A percentile compares a stretch with the other conserved stretches of the same genome.
phyloP scores from a whole-genome alignment of 129 eudicot genomes.

The Sambucus nigra region DNA sequence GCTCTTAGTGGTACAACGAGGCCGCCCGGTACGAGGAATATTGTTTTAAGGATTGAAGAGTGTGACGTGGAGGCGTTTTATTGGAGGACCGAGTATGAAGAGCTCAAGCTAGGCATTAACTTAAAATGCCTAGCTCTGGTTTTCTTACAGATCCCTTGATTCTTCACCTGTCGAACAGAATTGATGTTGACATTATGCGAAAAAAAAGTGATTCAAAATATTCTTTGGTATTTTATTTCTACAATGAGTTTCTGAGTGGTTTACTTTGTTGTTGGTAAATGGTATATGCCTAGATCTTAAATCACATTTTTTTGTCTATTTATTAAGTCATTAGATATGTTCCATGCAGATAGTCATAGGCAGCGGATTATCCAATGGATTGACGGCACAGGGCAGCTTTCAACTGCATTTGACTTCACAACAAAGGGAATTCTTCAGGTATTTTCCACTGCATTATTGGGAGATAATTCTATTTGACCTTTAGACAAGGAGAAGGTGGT shows the following conservation, averaged over 20 bases:
- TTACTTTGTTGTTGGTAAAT: background rate
- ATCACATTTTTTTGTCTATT: background rate
- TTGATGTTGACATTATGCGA: background rate
- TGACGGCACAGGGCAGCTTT: slow-evolving; percentile 66
- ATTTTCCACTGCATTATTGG: background rate
- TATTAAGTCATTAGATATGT: background rate
- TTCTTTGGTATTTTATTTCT: background rate
- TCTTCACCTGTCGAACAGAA: too few species aligned
- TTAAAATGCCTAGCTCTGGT: too few species aligned
- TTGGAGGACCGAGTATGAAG: too few species aligned
- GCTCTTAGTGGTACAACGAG: too few species aligned
- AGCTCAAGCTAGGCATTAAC: too few species aligned
- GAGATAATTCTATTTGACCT: background rate
- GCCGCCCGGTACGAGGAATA: too few species aligned
- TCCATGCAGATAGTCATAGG: slow-evolving; percentile 82
- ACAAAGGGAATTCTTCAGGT: slow-evolving; percentile 97
- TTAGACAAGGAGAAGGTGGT: background rate
- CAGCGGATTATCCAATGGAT: slow-evolving; percentile 89
- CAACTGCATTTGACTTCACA: slow-evolving; percentile 92
- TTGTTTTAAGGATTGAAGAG: too few species aligned
- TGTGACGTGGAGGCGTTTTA: too few species aligned
- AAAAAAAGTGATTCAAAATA: background rate
- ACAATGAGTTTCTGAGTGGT: background rate
- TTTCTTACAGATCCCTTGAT: too few species aligned
- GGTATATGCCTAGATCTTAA: background rate